These are phyloP conservation scores for Candida labiduridarum DNA, from an alignment of 1,139 yeast species.

Conservation along the genomic window DNA sequence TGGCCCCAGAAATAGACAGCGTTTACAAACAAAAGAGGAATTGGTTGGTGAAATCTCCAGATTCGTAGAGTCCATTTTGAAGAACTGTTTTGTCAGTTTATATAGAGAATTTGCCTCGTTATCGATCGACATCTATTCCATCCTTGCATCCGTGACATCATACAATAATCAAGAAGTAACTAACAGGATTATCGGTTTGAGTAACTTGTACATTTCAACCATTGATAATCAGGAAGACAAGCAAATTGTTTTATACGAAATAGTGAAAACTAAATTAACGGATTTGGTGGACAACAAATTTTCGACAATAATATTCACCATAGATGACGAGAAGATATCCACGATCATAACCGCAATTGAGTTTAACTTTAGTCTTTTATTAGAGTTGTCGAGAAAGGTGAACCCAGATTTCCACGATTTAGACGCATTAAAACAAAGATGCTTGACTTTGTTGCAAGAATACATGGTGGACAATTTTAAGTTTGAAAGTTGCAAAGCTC, in stretches of 20 bases:
- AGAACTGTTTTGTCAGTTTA: slow-evolving; percentile 36
- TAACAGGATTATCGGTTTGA: slow-evolving; percentile 8
- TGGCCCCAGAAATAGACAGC: slow-evolving; percentile 17
- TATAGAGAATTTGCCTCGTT: slow-evolving; percentile 35
- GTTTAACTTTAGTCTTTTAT: slow-evolving; percentile 30
- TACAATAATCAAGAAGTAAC: slow-evolving; percentile 13
- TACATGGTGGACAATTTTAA: slow-evolving; percentile 21
- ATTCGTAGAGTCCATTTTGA: slow-evolving; percentile 26
- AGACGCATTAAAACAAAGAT: slow-evolving; percentile 14
- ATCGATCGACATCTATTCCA: slow-evolving; percentile 32
- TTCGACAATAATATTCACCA: slow-evolving; percentile 25
- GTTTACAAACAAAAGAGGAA: slow-evolving; percentile 26
- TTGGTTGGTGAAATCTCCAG: slow-evolving; percentile 24
- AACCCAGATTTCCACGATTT: slow-evolving; percentile 10
- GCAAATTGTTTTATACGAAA: slow-evolving; percentile 16
- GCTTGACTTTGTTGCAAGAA: slow-evolving; percentile 19
- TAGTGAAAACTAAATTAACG: slow-evolving; percentile 23
- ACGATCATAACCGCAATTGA: slow-evolving; percentile 31
- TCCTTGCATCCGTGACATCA: slow-evolving; percentile 21
- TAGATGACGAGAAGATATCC: slow-evolving; percentile 37
- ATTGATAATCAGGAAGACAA: slow-evolving; percentile 6
- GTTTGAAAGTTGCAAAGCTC: slow-evolving; percentile 9
- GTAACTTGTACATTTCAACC: neutral
- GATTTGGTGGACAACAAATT: slow-evolving; percentile 30
- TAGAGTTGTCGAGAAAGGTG: slow-evolving; percentile 18